Evolutionary conservation across 129 eudicot species (phyloP).

Genomic region (Deinandra increscens): DNA sequence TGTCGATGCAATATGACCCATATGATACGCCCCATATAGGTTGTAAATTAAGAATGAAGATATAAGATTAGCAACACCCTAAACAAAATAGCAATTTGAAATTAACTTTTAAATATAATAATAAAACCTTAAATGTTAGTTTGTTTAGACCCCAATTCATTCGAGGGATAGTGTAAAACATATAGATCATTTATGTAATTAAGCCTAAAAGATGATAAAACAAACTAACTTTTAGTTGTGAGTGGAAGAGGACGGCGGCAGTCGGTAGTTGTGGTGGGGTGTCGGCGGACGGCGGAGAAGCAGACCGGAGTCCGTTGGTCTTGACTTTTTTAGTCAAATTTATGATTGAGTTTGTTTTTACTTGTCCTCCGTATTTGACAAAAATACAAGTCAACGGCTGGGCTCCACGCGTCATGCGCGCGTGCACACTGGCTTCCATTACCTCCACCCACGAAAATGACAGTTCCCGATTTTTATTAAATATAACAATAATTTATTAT

Average conservation of each 20-base stretch:
- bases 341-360: not conserved
- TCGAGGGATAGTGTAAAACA: no score
- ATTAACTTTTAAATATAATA: no score
- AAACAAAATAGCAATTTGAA: no score
- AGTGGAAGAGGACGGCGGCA: conserved; percentile 32
- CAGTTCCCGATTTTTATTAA: conserved; percentile 11
- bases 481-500: no score
- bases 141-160: no score
- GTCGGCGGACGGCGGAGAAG: conserved; percentile 24
- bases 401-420: conserved; percentile 33
- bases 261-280: conserved; percentile 20
- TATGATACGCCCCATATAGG: no score
- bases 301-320: conserved; percentile 9
- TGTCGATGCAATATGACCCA: no score
- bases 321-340: conserved; percentile 22
- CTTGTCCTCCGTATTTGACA: conserved; percentile 33
- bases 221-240: not conserved
- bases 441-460: conserved; percentile 18
- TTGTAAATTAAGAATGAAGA: no score
- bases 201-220: no score
- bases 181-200: no score
- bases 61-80: no score
- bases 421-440: conserved; percentile 26
- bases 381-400: conserved; percentile 28
- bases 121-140: no score